Base-by-base conservation (phyloP, 192 early-diverging fungal genomes). In the Radiomyces spectabilis region DNA sequence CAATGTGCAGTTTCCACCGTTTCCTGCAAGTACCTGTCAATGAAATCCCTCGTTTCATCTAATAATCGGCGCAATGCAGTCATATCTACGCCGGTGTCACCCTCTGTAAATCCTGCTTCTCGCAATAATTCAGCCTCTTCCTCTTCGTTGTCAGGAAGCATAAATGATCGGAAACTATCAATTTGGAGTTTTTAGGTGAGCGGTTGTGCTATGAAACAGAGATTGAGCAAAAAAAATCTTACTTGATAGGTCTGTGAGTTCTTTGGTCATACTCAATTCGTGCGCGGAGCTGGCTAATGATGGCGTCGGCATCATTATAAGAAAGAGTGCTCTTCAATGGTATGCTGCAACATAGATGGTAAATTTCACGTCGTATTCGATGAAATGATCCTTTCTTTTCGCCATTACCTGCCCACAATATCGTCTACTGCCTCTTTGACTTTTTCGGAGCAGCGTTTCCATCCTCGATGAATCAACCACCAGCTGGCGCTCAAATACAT, bases 391-490 rank as follows among this genome's bases (percentile, higher is more conserved):
- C 9, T 18, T 33, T 12, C 21, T 31, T 33, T 44, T 32, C 10
- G n/a, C 13, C 5, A 46, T 25, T 73, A 89, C 83, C 73, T 57
- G 41, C 73, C 74, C 35, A 88, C 44, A 16, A 76, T 60, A 25
- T 79, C 67, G 50, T 89, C 77, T 13, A 91, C 84, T 8, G 86
- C 87, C 10, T 63, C 53, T 18, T 74, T 61, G 32, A 97, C 82
- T 41, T 74, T 65, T n/a, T 72, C 76, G 53, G 85, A 81, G 53
- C 81, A 76, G 44, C 69, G 59, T 52, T 78, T 85, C 87, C 92
- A 94, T 0, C 94, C 94, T 47, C 80, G 76, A 57, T 97, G 86
- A 49, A 98, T 58, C 24, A 98, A 70, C 82, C 87, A 96, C 91
- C 92, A 95, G 57, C 77, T 88, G 59, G 90, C 85, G 46, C 86